Evolutionary conservation across 2,329 filamentous ascomycete species (phyloP).

Genomic region (Blastomyces silverae): DNA sequence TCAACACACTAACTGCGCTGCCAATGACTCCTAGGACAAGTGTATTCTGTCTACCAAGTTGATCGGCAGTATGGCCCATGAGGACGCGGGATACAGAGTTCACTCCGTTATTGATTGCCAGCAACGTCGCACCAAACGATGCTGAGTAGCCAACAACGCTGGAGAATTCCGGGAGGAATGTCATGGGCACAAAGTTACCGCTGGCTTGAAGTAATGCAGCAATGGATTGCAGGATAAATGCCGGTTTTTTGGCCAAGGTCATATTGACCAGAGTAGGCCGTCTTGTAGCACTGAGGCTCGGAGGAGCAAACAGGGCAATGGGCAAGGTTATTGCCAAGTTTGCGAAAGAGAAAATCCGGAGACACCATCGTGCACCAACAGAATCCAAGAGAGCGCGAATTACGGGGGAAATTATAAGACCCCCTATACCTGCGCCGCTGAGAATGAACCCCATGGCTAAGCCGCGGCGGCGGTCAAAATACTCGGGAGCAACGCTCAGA

Average conservation of each 20-base stretch:
- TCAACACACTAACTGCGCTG: conserved; percentile 27
- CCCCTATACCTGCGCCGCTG: conserved; percentile 36
- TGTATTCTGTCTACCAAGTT: conserved; percentile 36
- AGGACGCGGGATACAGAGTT: conserved; percentile 37
- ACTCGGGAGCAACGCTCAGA: conserved; percentile 36
- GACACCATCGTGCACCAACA: conserved; percentile 14
- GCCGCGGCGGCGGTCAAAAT: conserved; percentile 34
- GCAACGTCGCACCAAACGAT: conserved; percentile 35
- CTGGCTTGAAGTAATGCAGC: conserved; percentile 35
- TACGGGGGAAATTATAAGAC: conserved; percentile 34
- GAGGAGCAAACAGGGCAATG: conserved; percentile 17
- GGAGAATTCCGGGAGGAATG: conserved; percentile 37
- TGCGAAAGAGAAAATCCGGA: conserved; percentile 15
- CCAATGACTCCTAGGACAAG: conserved; percentile 31
- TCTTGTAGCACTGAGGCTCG: conserved; percentile 14
- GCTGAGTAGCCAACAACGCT: conserved; percentile 35
- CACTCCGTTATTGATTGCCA: conserved; percentile 37
- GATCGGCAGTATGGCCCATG: conserved; percentile 37
- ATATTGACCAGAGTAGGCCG: conserved; percentile 28
- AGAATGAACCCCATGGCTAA: conserved; percentile 38
- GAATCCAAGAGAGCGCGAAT: conserved; percentile 14
- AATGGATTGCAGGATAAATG: conserved; percentile 36
- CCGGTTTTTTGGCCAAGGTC: conserved; percentile 30
- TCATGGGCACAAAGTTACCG: conserved; percentile 37
- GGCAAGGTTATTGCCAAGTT: conserved; percentile 14